Percentiles rank a stretch among this genome's conserved stretches.
Conservation (phyloP, 2,329 filamentous ascomycete species). For the Apiospora malaysiana region DNA sequence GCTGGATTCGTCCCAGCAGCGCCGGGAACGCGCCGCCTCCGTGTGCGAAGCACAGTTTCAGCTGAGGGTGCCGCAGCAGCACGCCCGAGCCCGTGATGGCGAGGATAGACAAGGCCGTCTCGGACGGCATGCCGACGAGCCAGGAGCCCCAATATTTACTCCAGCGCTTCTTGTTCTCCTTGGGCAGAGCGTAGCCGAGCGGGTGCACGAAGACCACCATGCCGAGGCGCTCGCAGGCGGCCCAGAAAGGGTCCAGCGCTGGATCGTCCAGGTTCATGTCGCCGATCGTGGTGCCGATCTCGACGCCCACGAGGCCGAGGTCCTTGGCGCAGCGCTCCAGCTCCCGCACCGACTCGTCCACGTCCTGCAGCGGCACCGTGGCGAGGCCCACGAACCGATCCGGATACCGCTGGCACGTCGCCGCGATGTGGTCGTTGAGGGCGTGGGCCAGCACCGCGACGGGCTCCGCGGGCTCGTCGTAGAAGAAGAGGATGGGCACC, state of each 20-base stretch:
- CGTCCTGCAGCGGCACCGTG: conserved; percentile 42
- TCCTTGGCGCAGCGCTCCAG: conserved; percentile 32
- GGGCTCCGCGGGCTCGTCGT: conserved; percentile 39
- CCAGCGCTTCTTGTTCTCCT: conserved; percentile 41
- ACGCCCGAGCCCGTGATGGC: conserved; percentile 39
- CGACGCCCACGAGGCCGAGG: conserved; percentile 39
- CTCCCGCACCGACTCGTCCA: conserved; percentile 37
- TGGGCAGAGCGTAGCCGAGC: conserved; percentile 40
- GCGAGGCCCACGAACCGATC: conserved; percentile 41
- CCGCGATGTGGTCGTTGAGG: conserved; percentile 42
- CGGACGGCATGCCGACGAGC: conserved; percentile 44
- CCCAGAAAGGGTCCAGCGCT: conserved; percentile 39
- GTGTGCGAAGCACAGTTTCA: conserved; percentile 43
- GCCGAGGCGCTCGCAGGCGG: conserved; percentile 39
- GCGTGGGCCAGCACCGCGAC: conserved; percentile 37
- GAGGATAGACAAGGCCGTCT: conserved; percentile 43
- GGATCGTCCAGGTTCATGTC: conserved; percentile 40
- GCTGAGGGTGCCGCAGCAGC: conserved; percentile 37
- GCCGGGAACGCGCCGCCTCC: conserved; percentile 44
- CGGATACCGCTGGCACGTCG: conserved; percentile 32
- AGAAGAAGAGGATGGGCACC: conserved; percentile 45
- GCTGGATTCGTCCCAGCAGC: conserved; percentile 42
- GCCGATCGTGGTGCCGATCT: conserved; percentile 42
- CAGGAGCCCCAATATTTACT: conserved; percentile 41
- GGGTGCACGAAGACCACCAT: conserved; percentile 44